Conservation (phyloP, 345 rosid genomes). For the Arabidopsis arenosa region DNA sequence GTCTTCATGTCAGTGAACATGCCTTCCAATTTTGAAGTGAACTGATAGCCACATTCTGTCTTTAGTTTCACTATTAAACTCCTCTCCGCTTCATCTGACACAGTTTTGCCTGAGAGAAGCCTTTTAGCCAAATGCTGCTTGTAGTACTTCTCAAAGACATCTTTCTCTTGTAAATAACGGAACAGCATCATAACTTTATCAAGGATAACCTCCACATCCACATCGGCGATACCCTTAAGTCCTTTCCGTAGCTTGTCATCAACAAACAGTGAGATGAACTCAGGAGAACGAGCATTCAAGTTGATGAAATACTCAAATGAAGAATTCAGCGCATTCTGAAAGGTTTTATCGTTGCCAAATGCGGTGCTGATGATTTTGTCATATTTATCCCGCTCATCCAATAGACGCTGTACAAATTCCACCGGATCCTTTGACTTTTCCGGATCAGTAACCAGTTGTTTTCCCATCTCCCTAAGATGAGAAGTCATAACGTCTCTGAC, state of each 20-base stretch:
- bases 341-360: slow-evolving; percentile 85
- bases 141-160: slow-evolving; percentile 95
- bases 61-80: slow-evolving; percentile 95
- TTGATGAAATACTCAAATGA: slow-evolving; percentile 94
- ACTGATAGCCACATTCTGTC: slow-evolving; percentile 97
- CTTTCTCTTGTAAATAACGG: slow-evolving; percentile 98
- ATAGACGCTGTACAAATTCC: slow-evolving; percentile 90
- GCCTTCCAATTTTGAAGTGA: slow-evolving; percentile 96
- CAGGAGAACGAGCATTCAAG: slow-evolving; percentile 92
- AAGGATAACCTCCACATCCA: slow-evolving; percentile 87
- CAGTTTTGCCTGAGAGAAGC: slow-evolving; percentile 90
- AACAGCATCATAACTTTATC: slow-evolving; percentile 99
- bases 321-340: slow-evolving; percentile 93
- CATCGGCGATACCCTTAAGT: slow-evolving; percentile 86
- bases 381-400: slow-evolving; percentile 92
- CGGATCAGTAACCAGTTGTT: slow-evolving; percentile 89
- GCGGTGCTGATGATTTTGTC: slow-evolving; percentile 74
- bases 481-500: slow-evolving; percentile 90
- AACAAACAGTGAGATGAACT: slow-evolving; percentile 90
- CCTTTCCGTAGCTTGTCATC: slow-evolving; percentile 97
- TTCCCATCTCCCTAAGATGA: slow-evolving; percentile 93
- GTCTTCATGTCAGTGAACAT: slow-evolving; percentile 99
- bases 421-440: slow-evolving; percentile 94
- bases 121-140: slow-evolving; percentile 98
- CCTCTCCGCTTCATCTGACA: slow-evolving; percentile 95